Evolutionary conservation across 1,139 yeast genomes (phyloP), one percentile per base, ranked within the genome.

Genomic region (Taphrina wiesneri): DNA sequence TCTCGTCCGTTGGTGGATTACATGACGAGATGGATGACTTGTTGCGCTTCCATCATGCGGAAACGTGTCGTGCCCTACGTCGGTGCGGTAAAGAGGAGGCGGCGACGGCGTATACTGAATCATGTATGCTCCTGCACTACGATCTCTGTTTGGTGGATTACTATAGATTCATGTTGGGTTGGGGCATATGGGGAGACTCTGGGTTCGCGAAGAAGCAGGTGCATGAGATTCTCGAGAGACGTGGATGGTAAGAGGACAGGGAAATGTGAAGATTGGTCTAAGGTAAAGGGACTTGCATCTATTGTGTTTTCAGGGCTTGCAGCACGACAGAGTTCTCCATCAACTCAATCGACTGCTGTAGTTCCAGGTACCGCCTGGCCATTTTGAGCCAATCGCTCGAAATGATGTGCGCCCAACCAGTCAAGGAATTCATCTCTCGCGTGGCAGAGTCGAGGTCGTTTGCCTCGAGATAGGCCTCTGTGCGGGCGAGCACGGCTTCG

Each of bases 371-470:
- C 32, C 67, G 63, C 21, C 68, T 34, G 13, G 68, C 92, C 76
- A 90, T 95, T 52, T 80, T 78, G 47, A 95, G 85, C 98, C 98
- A 93, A 76, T 90, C 97, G 71, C 86, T 85, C 49, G 97, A 96
- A 72, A 93, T 82, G 74, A 84, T 84, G 81, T 96, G 87, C 52
- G 96, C 85, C 97, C 97, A 90, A 46, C 99, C 99, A 77, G 89
- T 88, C 76, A 95, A 83, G 71, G 85, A 83, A 70, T 96, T 87
- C 66, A 88, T 95, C 77, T 92, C 97, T 74, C 91, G 96, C 41
- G 93, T 96, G 5, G 99, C 99, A 70, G 84, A 83, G 74, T 88
- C 91, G 72, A 93, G 82, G 70, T 89, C 85, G 66, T 95, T 92
- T 73, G 88, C 85, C 59, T 85, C 81, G 74, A 93, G 82, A 71